Evolutionary conservation across 2,329 filamentous ascomycete species (phyloP).

Genomic region (Hypomyces rosellus): DNA sequence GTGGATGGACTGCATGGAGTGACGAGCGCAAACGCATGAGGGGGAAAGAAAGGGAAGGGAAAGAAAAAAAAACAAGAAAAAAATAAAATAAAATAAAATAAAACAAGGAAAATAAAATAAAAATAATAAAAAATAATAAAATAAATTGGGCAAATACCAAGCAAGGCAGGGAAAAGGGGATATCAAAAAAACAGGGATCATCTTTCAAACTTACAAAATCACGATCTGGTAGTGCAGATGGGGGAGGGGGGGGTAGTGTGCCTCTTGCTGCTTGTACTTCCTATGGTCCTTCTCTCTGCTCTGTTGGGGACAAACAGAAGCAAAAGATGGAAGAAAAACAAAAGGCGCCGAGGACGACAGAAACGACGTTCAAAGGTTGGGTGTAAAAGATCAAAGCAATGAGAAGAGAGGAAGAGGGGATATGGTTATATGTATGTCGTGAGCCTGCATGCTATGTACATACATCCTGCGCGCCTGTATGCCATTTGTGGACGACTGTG

Average conservation of each 20-base stretch:
- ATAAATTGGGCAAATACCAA: background rate
- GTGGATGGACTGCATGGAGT: background rate
- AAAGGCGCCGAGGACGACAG: constrained; percentile 2
- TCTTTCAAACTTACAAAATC: constrained; percentile 1
- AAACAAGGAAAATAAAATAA: background rate
- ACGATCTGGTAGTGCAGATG: constrained; percentile 2
- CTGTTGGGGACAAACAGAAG: constrained; percentile 3
- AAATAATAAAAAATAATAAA: background rate
- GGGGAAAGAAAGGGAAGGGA: background rate
- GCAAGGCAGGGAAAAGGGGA: background rate
- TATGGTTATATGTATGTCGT: constrained; percentile 19
- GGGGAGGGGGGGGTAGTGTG: background rate
- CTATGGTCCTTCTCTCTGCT: constrained; percentile 2
- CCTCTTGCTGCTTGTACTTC: constrained; percentile 3
- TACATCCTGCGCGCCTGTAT: constrained; percentile 20
- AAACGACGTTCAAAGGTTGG: constrained; percentile 10
- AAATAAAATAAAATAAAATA: background rate
- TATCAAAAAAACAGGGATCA: background rate
- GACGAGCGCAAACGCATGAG: background rate
- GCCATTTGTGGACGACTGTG: constrained; percentile 18
- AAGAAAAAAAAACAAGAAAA: background rate
- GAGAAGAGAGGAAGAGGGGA: constrained; percentile 19
- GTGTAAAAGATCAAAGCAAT: constrained; percentile 12
- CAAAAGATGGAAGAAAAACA: background rate
- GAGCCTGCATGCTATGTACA: too few relatives aligned